These are phyloP conservation scores for Zangia roseola DNA, from an alignment of 768 basidiomycete species.

Conservation along the genomic window DNA sequence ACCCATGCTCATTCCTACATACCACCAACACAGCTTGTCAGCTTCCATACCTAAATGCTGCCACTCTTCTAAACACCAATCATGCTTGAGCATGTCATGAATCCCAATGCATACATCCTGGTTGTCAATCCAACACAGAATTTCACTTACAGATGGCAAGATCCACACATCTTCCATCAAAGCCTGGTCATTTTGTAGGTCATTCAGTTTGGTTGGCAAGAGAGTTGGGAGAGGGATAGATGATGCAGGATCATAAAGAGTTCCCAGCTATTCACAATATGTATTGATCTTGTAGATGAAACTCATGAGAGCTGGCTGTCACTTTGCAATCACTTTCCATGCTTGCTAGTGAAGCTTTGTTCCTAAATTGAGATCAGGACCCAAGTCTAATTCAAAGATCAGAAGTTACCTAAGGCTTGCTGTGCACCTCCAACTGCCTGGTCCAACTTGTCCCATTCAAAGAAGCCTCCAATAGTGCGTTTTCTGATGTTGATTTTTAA, in stretches of 20 bases:
- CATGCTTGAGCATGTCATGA: background rate
- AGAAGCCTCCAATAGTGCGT: too few relatives aligned
- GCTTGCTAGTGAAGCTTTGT: conserved; percentile 8
- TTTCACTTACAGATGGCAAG: background rate
- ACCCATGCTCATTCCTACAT: too few relatives aligned
- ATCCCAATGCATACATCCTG: background rate
- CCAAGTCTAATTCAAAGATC: too few relatives aligned
- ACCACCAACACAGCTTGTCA: conserved; percentile 38
- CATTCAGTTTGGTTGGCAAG: conserved; percentile 30
- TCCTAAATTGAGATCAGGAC: too few relatives aligned
- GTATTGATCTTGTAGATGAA: conserved; percentile 27
- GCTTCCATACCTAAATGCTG: background rate
- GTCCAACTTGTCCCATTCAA: too few relatives aligned
- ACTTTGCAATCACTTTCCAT: background rate
- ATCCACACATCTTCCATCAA: conserved; percentile 37
- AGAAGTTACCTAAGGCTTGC: conserved; percentile 20
- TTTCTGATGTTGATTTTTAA: too few relatives aligned
- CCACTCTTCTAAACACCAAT: background rate
- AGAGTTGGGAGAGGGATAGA: conserved; percentile 33
- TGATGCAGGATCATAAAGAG: conserved; percentile 20
- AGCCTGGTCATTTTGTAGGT: conserved; percentile 6
- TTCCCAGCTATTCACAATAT: conserved; percentile 24
- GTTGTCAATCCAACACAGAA: background rate
- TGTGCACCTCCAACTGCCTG: too few relatives aligned
- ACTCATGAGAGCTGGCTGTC: conserved; percentile 1